phyloP scores from a whole-genome alignment of 345 rosid genomes.

The Hypericum perforatum region DNA sequence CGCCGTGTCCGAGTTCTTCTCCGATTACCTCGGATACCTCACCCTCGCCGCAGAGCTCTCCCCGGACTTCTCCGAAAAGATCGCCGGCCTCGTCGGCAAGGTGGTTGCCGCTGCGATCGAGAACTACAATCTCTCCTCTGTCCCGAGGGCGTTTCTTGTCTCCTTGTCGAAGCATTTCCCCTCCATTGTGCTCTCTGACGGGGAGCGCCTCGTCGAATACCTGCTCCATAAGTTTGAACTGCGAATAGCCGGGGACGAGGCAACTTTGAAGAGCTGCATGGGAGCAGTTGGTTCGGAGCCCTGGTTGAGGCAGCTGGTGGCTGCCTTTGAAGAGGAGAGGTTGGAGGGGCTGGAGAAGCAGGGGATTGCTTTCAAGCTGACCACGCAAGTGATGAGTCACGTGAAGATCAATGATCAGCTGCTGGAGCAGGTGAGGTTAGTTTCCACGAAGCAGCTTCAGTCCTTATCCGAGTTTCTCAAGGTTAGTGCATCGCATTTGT shows the following conservation, averaged over 20 bases:
- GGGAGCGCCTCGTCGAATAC: conserved; percentile 31
- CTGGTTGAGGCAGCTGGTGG: conserved; percentile 50
- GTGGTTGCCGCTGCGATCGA: conserved; percentile 43
- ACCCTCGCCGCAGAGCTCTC: conserved; percentile 38
- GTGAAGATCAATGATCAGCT: conserved; percentile 61
- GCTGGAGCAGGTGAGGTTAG: conserved; percentile 62
- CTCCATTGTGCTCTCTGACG: conserved; percentile 56
- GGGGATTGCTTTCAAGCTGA: conserved; percentile 75
- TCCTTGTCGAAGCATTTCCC: conserved; percentile 65
- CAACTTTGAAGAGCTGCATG: conserved; percentile 46
- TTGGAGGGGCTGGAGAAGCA: conserved; percentile 87
- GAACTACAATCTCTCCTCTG: conserved; percentile 17
- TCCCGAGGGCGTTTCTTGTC: conserved; percentile 54
- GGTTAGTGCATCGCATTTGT: conserved; percentile 29
- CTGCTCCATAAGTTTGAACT: conserved; percentile 11
- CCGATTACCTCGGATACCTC: conserved; percentile 57
- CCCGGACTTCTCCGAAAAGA: conserved; percentile 54
- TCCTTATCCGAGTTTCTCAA: conserved; percentile 82
- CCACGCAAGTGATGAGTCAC: conserved; percentile 55
- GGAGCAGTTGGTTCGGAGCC: conserved; percentile 29
- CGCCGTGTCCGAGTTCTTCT: conserved; percentile 42
- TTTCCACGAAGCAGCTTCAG: conserved; percentile 83
- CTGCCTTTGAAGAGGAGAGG: conserved; percentile 77
- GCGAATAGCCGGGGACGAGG: conserved; percentile 46
- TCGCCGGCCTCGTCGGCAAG: conserved; percentile 57